phyloP scores from a whole-genome alignment of 2,329 filamentous ascomycete species.

The Clathrospora elynae region DNA sequence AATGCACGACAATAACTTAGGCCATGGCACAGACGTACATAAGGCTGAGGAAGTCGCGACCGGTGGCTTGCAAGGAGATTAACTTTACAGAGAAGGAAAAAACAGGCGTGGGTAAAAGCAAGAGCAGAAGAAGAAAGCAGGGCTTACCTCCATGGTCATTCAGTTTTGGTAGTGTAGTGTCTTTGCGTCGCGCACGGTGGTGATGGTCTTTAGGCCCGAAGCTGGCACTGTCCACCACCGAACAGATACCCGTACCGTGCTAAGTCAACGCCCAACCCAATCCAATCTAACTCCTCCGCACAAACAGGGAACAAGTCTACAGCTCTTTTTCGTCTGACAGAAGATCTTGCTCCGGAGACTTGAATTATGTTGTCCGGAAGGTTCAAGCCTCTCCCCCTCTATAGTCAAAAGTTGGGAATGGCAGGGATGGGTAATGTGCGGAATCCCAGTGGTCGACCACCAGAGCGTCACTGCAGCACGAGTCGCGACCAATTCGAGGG shows the following conservation, averaged over 20 bases:
- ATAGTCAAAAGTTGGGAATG: too few species aligned
- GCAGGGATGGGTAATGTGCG: slow-evolving; percentile 19
- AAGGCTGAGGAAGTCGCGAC: slow-evolving; percentile 36
- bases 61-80: slow-evolving; percentile 9
- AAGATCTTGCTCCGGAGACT: too few species aligned
- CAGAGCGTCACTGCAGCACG: slow-evolving; percentile 18
- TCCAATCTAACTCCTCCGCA: slow-evolving; percentile 2
- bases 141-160: slow-evolving; percentile 44
- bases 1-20: slow-evolving; percentile 31
- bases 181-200: slow-evolving; percentile 38
- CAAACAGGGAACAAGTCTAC: neutral
- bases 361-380: too few species aligned
- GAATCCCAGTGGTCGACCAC: slow-evolving; percentile 14
- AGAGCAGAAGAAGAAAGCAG: slow-evolving; percentile 24
- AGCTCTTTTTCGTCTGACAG: too few species aligned
- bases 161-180: slow-evolving; percentile 31
- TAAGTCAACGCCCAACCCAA: slow-evolving; percentile 8
- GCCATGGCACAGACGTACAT: slow-evolving; percentile 30
- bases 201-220: slow-evolving; percentile 30
- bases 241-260: slow-evolving; percentile 2
- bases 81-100: slow-evolving; percentile 9
- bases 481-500: slow-evolving; percentile 18
- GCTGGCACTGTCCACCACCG: slow-evolving; percentile 11
- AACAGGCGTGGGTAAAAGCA: slow-evolving; percentile 15
- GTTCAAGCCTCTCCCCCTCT: too few species aligned